These are phyloP conservation scores for Fraxinus paxiana DNA, from an alignment of 305 asterid species.

Conservation along the genomic window DNA sequence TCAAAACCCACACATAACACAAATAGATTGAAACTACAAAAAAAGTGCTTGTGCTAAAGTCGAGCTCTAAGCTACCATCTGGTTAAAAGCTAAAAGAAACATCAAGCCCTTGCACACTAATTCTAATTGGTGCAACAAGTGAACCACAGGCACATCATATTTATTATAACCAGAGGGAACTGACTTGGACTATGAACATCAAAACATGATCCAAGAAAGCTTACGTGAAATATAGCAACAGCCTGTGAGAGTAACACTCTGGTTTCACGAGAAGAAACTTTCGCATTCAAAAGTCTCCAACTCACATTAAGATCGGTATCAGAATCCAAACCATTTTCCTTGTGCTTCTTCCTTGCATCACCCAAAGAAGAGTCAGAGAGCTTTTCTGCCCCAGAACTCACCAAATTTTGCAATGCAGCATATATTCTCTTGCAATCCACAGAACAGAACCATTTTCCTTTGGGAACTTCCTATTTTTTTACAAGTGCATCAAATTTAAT, in stretches of 20 bases:
- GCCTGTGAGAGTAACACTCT: constrained; percentile 47
- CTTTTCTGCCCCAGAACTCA: constrained; percentile 44
- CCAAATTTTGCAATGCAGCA: constrained; percentile 33
- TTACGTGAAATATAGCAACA: constrained; percentile 58
- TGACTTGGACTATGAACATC: background rate
- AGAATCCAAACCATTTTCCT: constrained; percentile 16
- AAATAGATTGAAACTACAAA: background rate
- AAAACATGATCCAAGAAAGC: constrained; percentile 13
- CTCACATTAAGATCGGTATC: constrained; percentile 41
- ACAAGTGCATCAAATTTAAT: constrained; percentile 15
- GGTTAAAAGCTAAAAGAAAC: background rate
- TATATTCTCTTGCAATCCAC: constrained; percentile 44
- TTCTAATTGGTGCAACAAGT: background rate
- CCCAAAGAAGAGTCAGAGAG: constrained; percentile 42
- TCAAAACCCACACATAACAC: background rate
- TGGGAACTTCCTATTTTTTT: constrained; percentile 44
- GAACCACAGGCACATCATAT: background rate
- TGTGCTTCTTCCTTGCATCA: constrained; percentile 35
- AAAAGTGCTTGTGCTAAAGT: background rate
- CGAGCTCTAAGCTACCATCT: background rate
- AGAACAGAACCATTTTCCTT: constrained; percentile 58
- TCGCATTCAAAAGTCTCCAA: constrained; percentile 62
- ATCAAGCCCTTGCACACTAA: background rate
- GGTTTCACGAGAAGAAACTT: constrained; percentile 38
- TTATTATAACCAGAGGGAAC: background rate